Base-by-base conservation (phyloP, 148 eudicot species). In the Euryodendron excelsum region DNA sequence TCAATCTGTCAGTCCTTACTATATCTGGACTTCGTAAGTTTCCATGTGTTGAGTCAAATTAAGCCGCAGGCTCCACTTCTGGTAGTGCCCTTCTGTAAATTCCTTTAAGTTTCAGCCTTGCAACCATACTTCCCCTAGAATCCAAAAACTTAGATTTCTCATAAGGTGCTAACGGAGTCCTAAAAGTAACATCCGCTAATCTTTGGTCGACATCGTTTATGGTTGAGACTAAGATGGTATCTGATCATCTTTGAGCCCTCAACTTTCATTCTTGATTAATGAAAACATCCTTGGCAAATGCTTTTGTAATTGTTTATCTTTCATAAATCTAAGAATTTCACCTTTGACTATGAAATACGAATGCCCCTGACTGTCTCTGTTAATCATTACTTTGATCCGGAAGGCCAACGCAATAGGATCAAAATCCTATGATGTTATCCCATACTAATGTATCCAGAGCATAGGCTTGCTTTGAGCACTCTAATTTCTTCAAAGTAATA, bases 281-380 rank as follows among this genome's bases (percentile, higher is more conserved):
- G 86, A 83, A 86, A 86, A 86, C 88, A 86, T 86, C 86, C 88
- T 86, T 86, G 88, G 88, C 86, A 86, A 86, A 86, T 82, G 86
- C 88, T 86, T 83, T 86, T 80, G 84, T 80, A 80, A 82, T 83
- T 82, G 84, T 83, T 86, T 77, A 81, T 83, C 82, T 86, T 86
- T 78, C 84, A 83, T 83, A 83, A 83, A 86, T 83, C 85, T 80
- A 79, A 82, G 87, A 71, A 69, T 69, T 69, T 69, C 73, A 69
- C 73, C 73, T 69, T 30, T 69, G 73, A 33, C 64, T 60, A 60
- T 27, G 64, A 60, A 60, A 60, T 60, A 60, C 13, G 33, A 60
- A 60, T 60, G 64, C 64, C 64, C 31, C 64, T 11, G 64, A 60
- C 31, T 60, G 33, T 60, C 34, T 33, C 0, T 60, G 64, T 60